Evolutionary conservation across 2,329 filamentous ascomycete species (phyloP).

Genomic region (Metarhizium humberi): DNA sequence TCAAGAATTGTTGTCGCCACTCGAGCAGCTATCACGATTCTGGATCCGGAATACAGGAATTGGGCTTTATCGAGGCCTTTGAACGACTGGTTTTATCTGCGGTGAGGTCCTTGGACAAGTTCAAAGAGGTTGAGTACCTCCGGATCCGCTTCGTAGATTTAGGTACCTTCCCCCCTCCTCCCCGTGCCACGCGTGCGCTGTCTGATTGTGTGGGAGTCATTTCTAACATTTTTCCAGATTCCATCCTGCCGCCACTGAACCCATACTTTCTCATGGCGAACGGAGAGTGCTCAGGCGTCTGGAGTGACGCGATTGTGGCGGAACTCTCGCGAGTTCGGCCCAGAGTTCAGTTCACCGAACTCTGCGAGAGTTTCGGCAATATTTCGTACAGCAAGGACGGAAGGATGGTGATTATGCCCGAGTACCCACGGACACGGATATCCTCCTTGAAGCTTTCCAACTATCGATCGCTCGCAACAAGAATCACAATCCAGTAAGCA

Average conservation of each 20-base stretch:
- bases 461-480: conserved; percentile 40
- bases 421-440: conserved; percentile 42
- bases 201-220: no score
- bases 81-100: conserved; percentile 58
- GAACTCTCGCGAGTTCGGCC: conserved; percentile 52
- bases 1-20: conserved; percentile 64
- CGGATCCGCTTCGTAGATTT: conserved; percentile 69
- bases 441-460: conserved; percentile 48
- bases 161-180: conserved; percentile 30
- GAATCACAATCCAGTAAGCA: conserved; percentile 25
- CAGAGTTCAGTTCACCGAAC: conserved; percentile 46
- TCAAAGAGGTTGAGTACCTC: conserved; percentile 52
- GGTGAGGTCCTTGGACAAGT: conserved; percentile 48
- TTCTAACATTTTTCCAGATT: conserved; percentile 37
- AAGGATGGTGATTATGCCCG: conserved; percentile 45
- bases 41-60: conserved; percentile 61
- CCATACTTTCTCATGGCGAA: conserved; percentile 60
- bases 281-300: conserved; percentile 57
- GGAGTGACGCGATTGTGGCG: conserved; percentile 59
- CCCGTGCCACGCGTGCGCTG: no score
- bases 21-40: conserved; percentile 48
- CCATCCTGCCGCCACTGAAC: conserved; percentile 59
- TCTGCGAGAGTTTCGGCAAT: conserved; percentile 55
- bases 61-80: conserved; percentile 63
- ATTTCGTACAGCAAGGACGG: conserved; percentile 51